A percentile compares a stretch with the other conserved stretches of the same genome.
These are phyloP conservation scores for Sapria himalayana DNA, from an alignment of 345 rosid genomes.

Conservation along the genomic window DNA sequence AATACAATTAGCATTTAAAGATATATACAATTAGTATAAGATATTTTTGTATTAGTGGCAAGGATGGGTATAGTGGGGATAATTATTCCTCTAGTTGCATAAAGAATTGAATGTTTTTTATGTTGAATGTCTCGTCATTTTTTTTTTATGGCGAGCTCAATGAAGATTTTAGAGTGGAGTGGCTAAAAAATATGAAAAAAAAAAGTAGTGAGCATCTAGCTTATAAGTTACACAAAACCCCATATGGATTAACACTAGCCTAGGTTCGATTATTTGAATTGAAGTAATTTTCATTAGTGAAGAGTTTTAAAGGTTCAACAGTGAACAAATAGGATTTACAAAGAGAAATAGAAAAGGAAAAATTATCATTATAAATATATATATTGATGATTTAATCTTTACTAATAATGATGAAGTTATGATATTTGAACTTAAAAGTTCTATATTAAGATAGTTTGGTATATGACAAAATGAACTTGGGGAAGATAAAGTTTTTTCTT, in stretches of 20 bases:
- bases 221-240: not conserved
- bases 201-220: not conserved
- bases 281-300: not conserved
- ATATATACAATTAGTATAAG: not conserved
- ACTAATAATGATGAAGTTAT: not conserved
- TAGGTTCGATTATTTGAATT: not conserved
- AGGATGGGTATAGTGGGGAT: no score
- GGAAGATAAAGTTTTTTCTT: not conserved
- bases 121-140: not conserved
- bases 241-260: not conserved
- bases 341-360: not conserved
- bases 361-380: not conserved
- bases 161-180: not conserved
- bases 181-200: not conserved
- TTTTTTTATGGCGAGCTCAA: not conserved
- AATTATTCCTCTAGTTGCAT: no score
- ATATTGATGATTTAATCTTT: conserved; percentile 1
- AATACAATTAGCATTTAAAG: not conserved
- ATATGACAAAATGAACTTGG: not conserved
- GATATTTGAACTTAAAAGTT: not conserved
- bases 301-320: not conserved
- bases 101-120: not conserved
- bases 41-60: no score
- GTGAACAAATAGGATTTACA: not conserved
- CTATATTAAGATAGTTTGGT: not conserved